Conservation (phyloP, 2,329 filamentous ascomycete genomes). For the Exophiala sp. region DNA sequence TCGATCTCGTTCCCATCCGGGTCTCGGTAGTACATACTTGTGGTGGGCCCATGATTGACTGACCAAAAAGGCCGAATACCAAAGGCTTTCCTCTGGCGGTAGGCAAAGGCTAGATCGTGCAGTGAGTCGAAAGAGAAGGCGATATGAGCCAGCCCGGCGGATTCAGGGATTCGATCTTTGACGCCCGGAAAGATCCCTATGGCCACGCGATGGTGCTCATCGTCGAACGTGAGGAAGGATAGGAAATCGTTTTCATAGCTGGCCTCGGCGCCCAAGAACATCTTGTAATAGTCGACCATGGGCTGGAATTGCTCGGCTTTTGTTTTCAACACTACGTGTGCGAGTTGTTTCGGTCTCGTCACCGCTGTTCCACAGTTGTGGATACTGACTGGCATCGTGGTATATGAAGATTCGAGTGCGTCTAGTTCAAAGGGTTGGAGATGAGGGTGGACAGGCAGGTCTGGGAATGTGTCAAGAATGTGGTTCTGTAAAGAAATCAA, state of each 20-base stretch:
- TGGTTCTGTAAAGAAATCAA: too few species aligned
- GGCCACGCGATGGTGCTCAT: constrained; percentile 36
- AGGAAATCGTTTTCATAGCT: constrained; percentile 2
- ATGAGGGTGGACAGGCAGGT: too few species aligned
- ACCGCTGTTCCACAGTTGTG: too few species aligned
- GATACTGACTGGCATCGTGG: too few species aligned
- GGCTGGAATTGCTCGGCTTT: neutral
- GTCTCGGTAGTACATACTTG: constrained; percentile 46
- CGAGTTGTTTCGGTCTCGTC: too few species aligned
- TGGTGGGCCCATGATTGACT: constrained; percentile 46
- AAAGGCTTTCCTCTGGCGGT: constrained; percentile 30
- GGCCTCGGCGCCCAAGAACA: constrained; percentile 3
- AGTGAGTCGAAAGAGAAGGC: constrained; percentile 39
- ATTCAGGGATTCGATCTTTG: constrained; percentile 19
- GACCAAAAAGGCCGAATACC: constrained; percentile 36
- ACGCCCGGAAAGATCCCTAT: constrained; percentile 32
- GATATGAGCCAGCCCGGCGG: constrained; percentile 40
- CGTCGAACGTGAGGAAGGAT: constrained; percentile 8
- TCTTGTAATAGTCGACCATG: constrained; percentile 10
- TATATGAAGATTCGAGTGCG: too few species aligned
- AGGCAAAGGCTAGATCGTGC: constrained; percentile 35
- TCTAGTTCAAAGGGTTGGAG: neutral
- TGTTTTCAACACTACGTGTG: too few species aligned
- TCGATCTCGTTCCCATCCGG: constrained; percentile 43
- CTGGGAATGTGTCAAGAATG: too few species aligned